Evolutionary conservation across 495 filamentous ascomycete species (phyloP), one percentile per base, ranked within the genome.

Genomic region (Penicillium manginii): DNA sequence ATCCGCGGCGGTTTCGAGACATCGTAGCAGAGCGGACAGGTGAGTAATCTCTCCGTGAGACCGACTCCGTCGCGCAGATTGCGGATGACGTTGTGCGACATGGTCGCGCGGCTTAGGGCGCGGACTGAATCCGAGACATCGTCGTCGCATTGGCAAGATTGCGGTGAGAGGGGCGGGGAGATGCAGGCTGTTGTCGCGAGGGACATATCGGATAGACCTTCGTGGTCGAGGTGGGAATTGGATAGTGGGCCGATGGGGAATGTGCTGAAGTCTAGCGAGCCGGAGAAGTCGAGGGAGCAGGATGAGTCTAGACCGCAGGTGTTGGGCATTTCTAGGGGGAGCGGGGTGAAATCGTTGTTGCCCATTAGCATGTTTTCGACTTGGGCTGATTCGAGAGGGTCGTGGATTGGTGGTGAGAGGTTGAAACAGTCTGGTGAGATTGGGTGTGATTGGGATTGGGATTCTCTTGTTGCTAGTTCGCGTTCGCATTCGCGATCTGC

Each of bases 81-180:
- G 21, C 52, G 53, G 21, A 69, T 54, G 56, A 59, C 26, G 40
- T 50, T 39, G 46, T 67, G 64, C 1, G 64, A 67, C 35, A 67
- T 61, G 1, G 43, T 51, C 1, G 67, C 61, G 0, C 59, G 61
- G n/a, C 40, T 65, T 26, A 69, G 35, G 21, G 46, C 61, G 15
- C 67, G 67, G 21, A 69, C 57, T 7, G 55, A 42, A 10, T 42
- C 39, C 3, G 64, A 69, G 4, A 69, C 67, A 3, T 69, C 67
- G 33, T 69, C 67, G 39, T 67, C 64, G 22, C 67, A 69, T 55
- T 65, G 62, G 48, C 67, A 69, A 12, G 59, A 61, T 43, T 57
- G 60, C 17, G 64, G 55, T n/a, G 60, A 49, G 11, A 64, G 62
- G 1, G 55, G 35, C 0, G 63, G 63, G 1, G 66, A 62, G 4